Evolutionary conservation across 345 rosid genomes (phyloP).

Genomic region (Geranium brycei): DNA sequence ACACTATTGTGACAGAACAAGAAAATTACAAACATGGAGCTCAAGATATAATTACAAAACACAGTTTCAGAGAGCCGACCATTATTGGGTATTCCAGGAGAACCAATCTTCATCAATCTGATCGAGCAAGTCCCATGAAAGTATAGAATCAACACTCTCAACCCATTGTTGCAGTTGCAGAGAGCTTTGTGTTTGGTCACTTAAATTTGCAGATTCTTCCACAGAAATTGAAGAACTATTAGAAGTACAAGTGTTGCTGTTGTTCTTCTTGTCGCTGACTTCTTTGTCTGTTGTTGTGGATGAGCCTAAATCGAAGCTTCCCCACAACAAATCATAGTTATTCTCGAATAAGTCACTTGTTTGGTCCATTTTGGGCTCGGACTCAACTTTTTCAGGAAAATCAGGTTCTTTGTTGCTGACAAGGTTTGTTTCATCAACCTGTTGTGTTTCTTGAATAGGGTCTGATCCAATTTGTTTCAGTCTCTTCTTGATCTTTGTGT

Average conservation of each 20-base stretch:
- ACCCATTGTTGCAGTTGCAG: constrained; percentile 32
- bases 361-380: constrained; percentile 14
- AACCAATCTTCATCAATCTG: constrained; percentile 31
- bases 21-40: neutral
- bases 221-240: constrained; percentile 17
- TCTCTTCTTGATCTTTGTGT: constrained; percentile 73
- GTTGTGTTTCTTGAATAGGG: constrained; percentile 25
- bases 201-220: constrained; percentile 19
- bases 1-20: neutral
- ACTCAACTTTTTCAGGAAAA: constrained; percentile 5
- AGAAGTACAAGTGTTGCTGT: constrained; percentile 10
- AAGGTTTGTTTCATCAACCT: constrained; percentile 12
- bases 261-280: constrained; percentile 7
- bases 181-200: constrained; percentile 16
- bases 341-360: constrained; percentile 13
- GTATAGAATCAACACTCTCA: constrained; percentile 43
- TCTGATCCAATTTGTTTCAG: constrained; percentile 53
- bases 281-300: constrained; percentile 20
- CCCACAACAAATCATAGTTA: constrained; percentile 26
- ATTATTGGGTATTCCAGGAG: constrained; percentile 14
- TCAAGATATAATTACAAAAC: neutral
- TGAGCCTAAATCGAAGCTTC: constrained; percentile 27
- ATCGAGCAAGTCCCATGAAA: constrained; percentile 48
- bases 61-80: neutral
- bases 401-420: constrained; percentile 11